A percentile compares a stretch with the other conserved stretches of the same genome.
Conservation (phyloP, 441 rosid genomes). For the Pelargonium hybrid region DNA sequence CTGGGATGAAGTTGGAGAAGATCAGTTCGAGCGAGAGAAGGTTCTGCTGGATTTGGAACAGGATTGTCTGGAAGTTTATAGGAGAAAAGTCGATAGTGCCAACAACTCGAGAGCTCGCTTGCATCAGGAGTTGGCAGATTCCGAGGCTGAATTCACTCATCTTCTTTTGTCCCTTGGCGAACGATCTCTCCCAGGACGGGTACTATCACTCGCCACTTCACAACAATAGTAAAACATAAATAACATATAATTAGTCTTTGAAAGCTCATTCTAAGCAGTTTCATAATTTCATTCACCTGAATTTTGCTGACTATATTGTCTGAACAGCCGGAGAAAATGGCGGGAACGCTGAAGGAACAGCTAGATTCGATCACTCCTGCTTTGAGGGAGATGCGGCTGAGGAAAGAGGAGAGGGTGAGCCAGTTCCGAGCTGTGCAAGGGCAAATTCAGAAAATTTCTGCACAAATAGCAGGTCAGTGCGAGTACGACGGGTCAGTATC, state of each 20-base stretch:
- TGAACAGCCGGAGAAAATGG: conserved; percentile 76
- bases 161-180: conserved; percentile 92
- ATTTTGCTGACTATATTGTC: conserved; percentile 4
- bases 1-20: conserved; percentile 98
- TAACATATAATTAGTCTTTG: too few relatives aligned
- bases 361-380: conserved; percentile 88
- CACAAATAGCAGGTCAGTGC: conserved; percentile 76
- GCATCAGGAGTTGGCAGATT: conserved; percentile 91
- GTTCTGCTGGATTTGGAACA: conserved; percentile 79
- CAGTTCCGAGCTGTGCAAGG: conserved; percentile 66
- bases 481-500: conserved; percentile 55
- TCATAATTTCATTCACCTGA: not conserved
- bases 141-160: conserved; percentile 95
- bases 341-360: conserved; percentile 77
- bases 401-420: conserved; percentile 80
- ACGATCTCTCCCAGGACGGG: conserved; percentile 93
- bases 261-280: conserved; percentile 5
- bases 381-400: conserved; percentile 65
- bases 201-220: conserved; percentile 18
- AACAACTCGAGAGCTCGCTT: conserved; percentile 85
- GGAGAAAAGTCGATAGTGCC: conserved; percentile 95
- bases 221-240: not conserved
- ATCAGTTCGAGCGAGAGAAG: conserved; percentile 65
- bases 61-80: conserved; percentile 81
- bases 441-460: conserved; percentile 74